A percentile compares a stretch with the other conserved stretches of the same genome.
Conservation (phyloP, 2,329 filamentous ascomycete genomes). For the Ceratocystis cubensis region DNA sequence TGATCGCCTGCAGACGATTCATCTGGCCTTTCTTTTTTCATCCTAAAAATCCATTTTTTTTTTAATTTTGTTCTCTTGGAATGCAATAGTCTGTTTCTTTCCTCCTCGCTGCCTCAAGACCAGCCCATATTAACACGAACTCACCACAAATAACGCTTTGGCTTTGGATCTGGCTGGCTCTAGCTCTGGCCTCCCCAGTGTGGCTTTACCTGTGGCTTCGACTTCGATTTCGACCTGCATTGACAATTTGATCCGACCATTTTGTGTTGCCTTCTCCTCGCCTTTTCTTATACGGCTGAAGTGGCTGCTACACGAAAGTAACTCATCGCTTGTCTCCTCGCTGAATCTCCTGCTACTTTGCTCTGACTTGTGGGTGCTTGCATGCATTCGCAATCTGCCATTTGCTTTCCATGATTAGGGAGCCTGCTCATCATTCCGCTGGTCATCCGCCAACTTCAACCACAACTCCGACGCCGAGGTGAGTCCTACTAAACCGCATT, state of each 20-base stretch:
- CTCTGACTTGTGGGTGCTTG: constrained; percentile 22
- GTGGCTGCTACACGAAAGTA: no score
- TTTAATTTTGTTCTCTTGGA: constrained; percentile 15
- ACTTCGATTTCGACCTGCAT: background rate
- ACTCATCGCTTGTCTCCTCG: constrained; percentile 11
- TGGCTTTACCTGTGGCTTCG: background rate
- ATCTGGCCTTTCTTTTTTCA: constrained; percentile 2
- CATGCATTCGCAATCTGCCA: constrained; percentile 27
- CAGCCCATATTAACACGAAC: no score
- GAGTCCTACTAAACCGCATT: background rate
- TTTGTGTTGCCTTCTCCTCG: constrained; percentile 9
- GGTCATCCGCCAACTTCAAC: constrained; percentile 16
- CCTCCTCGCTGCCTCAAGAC: constrained; percentile 6
- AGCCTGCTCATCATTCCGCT: constrained; percentile 14
- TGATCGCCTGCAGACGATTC: background rate
- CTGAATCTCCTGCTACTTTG: background rate
- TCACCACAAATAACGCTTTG: background rate
- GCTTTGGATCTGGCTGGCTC: constrained; percentile 9
- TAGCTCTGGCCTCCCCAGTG: background rate
- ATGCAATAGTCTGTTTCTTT: constrained; percentile 16
- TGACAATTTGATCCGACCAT: constrained; percentile 10
- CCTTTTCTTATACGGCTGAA: background rate
- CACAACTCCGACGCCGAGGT: constrained; percentile 13
- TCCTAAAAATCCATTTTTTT: constrained; percentile 4
- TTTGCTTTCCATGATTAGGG: constrained; percentile 21